Percentiles rank a stretch among this genome's conserved stretches.
These are phyloP conservation scores for Diospyros lotus DNA, from an alignment of 148 eudicot species.

Conservation along the genomic window DNA sequence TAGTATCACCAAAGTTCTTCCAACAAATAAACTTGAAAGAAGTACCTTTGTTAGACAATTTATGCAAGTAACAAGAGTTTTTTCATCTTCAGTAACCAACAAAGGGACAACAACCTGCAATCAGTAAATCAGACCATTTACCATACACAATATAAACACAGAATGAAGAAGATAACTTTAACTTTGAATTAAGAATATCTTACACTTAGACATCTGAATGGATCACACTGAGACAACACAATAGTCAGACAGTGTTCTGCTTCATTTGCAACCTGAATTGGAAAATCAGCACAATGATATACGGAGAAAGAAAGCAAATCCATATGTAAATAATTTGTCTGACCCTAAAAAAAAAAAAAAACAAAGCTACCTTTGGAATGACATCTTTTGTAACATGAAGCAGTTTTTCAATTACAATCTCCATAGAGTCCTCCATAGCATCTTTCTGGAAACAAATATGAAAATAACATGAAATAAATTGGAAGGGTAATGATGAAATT, in stretches of 20 bases:
- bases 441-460: constrained; percentile 52
- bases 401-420: constrained; percentile 88
- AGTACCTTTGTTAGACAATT: constrained; percentile 91
- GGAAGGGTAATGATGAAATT: constrained; percentile 4
- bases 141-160: not conserved
- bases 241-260: constrained; percentile 68
- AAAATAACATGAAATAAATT: constrained; percentile 6
- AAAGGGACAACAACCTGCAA: constrained; percentile 87
- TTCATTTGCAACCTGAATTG: constrained; percentile 66
- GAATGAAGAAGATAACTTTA: not conserved
- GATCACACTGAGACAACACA: constrained; percentile 74
- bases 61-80: constrained; percentile 83
- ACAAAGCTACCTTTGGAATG: constrained; percentile 48
- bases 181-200: constrained; percentile 19
- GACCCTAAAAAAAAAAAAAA: not conserved
- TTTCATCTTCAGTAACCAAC: constrained; percentile 80
- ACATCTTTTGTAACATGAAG: constrained; percentile 70
- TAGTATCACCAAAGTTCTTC: not conserved
- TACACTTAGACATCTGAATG: constrained; percentile 76
- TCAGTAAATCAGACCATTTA: constrained; percentile 10
- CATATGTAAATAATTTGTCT: not conserved
- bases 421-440: constrained; percentile 86
- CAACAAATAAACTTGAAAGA: constrained; percentile 4
- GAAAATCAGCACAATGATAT: constrained; percentile 6
- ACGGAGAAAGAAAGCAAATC: not conserved